Percentiles rank a stretch among this genome's conserved stretches.
Evolutionary conservation across 2,329 filamentous ascomycete genomes (phyloP).

Genomic region (Xylariales sp.): DNA sequence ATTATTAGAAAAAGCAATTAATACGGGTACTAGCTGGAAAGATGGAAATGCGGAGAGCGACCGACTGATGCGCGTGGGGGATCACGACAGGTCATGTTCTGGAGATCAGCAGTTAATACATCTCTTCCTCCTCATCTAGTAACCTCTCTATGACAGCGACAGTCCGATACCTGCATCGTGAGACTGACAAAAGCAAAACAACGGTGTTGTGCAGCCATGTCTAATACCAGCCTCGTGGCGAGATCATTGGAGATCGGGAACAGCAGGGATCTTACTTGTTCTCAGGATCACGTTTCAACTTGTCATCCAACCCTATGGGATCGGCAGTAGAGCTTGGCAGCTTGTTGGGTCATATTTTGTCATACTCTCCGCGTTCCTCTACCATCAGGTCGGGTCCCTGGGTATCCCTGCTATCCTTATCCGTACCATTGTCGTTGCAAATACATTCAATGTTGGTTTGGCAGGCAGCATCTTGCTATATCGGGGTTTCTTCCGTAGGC

Average conservation of each 20-base stretch:
- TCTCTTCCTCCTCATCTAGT: too few relatives aligned
- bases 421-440: neutral
- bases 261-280: neutral
- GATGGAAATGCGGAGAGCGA: too few relatives aligned
- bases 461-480: neutral
- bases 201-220: too few relatives aligned
- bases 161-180: too few relatives aligned
- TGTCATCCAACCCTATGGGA: constrained; percentile 2
- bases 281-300: neutral
- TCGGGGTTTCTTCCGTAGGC: constrained; percentile 10
- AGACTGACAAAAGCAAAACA: too few relatives aligned
- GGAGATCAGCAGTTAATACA: too few relatives aligned
- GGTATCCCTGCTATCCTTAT: neutral
- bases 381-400: neutral
- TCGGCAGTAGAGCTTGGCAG: neutral
- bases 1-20: too few relatives aligned
- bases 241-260: neutral
- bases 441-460: neutral
- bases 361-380: neutral
- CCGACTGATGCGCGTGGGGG: too few relatives aligned
- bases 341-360: neutral
- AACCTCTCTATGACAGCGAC: too few relatives aligned
- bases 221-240: neutral
- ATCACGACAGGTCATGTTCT: too few relatives aligned
- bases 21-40: too few relatives aligned